Percentiles rank a stretch among this genome's conserved stretches.
These are phyloP conservation scores for Tilletia caries DNA, from an alignment of 1,284 basidiomycete species.

Conservation along the genomic window DNA sequence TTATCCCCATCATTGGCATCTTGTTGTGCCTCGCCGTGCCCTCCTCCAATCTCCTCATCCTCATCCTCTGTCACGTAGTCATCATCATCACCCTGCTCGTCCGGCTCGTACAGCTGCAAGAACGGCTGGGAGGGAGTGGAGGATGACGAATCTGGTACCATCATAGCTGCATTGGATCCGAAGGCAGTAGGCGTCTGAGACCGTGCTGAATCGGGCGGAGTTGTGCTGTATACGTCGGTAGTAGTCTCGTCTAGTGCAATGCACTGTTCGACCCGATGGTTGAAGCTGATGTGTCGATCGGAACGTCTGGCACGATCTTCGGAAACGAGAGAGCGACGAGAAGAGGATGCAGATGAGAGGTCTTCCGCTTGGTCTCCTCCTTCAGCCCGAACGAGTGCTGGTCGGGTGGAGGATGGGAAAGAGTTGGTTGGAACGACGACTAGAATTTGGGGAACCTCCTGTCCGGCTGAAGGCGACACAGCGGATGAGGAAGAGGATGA, in stretches of 20 bases:
- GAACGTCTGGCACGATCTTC: background rate
- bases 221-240: conserved; percentile 21
- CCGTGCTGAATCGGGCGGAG: background rate
- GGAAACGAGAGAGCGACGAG: background rate
- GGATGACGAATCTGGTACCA: background rate
- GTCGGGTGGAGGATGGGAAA: background rate
- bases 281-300: conserved; percentile 84
- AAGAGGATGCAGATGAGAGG: conserved; percentile 1
- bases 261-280: conserved; percentile 95
- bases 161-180: background rate
- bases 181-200: background rate
- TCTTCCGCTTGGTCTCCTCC: background rate
- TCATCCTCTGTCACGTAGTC: conserved; percentile 55
- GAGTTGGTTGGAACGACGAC: background rate
- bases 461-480: no score
- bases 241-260: conserved; percentile 67
- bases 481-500: background rate
- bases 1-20: background rate
- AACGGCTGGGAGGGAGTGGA: background rate
- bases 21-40: background rate
- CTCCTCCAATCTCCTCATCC: conserved; percentile 61
- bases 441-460: background rate
- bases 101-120: conserved; percentile 24
- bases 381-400: background rate
- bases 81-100: conserved; percentile 53